Base-by-base conservation (phyloP, 192 early-diverging fungal species). In the Backusella morwellensis region DNA sequence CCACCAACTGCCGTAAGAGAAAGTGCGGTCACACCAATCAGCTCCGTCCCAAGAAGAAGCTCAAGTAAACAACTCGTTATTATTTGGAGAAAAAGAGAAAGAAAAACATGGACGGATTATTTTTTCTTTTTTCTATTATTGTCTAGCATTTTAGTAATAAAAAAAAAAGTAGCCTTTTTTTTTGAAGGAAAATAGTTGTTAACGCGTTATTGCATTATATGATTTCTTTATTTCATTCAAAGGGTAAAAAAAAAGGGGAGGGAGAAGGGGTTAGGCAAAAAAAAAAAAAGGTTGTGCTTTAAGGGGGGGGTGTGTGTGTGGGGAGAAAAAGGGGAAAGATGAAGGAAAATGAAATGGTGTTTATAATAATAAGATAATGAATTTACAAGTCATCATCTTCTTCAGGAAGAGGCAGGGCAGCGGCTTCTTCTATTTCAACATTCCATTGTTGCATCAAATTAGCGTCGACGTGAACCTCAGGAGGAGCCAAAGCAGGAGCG, bases 1-100 rank as follows among this genome's bases (percentile, higher is more conserved):
- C 98, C 79, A 98, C 97, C 87, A 99, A 99, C 95, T 99, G 98
- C 92, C 92, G 98, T 82, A 99, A 99, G 96, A 97, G 95, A 93
- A 99, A 99, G 95, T 99, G 97, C 86, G 97, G 98, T 77, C 97
- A 97, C 93, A 91, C 93, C 87, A 97, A 95, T 93, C 97, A 99
- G 90, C 94, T 99, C 85, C 96, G 94, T 89, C 92, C 93, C 90
- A 99, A 99, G 95, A 98, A 98, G 95, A 98, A 98, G 93, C 87
- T 96, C 17, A 80, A 67, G 41, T 72, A 76, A 42, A 76, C 23
- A 5, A 73, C 17, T 72, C 47, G 47, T 4, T 11, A 40, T 32
- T 32, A 32, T 32, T 32, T 32, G 32, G 32, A 32, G 32, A 32
- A 32, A 50, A 50, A 50, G 47, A n/a, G 19, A 19, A n/a, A 50